Evolutionary conservation across 208 protist species (phyloP), one percentile per base, ranked within the genome.

Genomic region (Ichthyophonus hoferi): DNA sequence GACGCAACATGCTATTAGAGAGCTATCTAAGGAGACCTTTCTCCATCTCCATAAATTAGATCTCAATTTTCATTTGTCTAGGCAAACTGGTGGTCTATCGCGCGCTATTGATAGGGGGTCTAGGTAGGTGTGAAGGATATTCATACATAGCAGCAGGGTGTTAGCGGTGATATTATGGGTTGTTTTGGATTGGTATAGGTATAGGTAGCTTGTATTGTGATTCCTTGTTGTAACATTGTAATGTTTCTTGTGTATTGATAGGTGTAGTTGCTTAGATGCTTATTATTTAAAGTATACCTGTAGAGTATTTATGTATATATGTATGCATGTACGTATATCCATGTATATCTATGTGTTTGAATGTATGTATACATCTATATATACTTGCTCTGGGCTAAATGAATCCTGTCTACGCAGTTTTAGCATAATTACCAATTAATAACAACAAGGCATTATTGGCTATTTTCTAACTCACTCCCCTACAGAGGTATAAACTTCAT

Each of bases 91-190:
- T 37, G 91, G 89, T 34, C 37, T 96, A 0, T 58, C 82, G 3
- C 76, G 93, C 1, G 91, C 89, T 0, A 94, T 96, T 35, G 94
- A 96, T 58, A 90, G 94, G 37, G 94, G 93, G 37, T 40, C n/a
- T 39, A 78, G 42, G 37, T 88, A 79, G 76, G 34, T 24, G 42
- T 77, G 24, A 3, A 38, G 7, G 34, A 86, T 31, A 83, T 3
- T 3, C 79, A 24, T 24, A 33, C 12, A 24, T 83, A 3, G 79
- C 24, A 31, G 17, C 17, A 3, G n/a, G 33, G 3, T 3, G 42
- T 12, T 35, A 40, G 35, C 2, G 38, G n/a, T 83, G 7, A 78
- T 90, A 37, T 86, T 34, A 24, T 87, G 7, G 14, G 83, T 7
- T 58, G 7, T 88, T n/a, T 34, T 87, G 43, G 3, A 24, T 31